Conservation (phyloP, 306 rosid species). For the Vigna trinervia region DNA sequence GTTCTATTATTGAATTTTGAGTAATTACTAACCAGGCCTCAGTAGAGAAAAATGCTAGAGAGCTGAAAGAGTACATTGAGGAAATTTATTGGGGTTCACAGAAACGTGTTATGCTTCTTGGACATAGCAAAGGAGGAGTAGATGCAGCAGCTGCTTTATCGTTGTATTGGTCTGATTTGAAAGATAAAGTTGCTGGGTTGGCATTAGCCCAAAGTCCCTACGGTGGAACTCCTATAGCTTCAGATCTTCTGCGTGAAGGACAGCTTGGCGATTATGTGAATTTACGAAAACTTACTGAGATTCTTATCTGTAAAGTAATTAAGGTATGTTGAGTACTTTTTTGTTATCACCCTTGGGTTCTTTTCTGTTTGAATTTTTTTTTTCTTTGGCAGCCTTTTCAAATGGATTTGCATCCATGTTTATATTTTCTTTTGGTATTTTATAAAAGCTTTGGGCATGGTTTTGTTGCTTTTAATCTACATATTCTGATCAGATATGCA, state of each 20-base stretch:
- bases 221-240: constrained; percentile 97
- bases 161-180: constrained; percentile 93
- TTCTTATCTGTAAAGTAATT: constrained; percentile 80
- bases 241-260: constrained; percentile 95
- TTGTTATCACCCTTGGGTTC: neutral
- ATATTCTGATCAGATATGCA: too few relatives aligned
- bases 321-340: constrained; percentile 61
- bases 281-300: constrained; percentile 88
- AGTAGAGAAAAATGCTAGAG: constrained; percentile 95
- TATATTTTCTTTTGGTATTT: neutral
- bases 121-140: constrained; percentile 99
- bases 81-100: constrained; percentile 97
- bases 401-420: neutral
- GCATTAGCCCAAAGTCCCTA: constrained; percentile 96
- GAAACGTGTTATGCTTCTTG: constrained; percentile 91
- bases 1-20: constrained; percentile 44
- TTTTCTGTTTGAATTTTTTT: constrained; percentile 22
- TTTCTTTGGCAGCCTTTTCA: constrained; percentile 1
- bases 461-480: neutral
- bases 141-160: constrained; percentile 99
- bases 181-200: constrained; percentile 96
- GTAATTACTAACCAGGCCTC: constrained; percentile 66
- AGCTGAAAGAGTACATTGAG: constrained; percentile 90
- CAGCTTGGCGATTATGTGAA: constrained; percentile 98
- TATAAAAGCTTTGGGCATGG: neutral